These are phyloP conservation scores for Puccinia triticina DNA, from an alignment of 1,284 basidiomycete genomes.

Conservation along the genomic window DNA sequence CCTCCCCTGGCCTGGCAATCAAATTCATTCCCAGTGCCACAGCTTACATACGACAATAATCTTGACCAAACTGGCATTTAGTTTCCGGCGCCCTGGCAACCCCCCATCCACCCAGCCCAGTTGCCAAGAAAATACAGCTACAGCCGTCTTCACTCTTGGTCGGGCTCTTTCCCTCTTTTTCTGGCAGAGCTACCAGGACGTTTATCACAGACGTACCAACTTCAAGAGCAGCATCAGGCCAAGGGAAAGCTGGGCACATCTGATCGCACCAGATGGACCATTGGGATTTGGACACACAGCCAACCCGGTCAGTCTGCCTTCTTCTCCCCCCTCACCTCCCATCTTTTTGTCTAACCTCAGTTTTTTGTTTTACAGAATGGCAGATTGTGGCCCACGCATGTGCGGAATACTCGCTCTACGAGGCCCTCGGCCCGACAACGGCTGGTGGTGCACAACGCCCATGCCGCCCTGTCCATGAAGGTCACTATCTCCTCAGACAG, in stretches of 20 bases:
- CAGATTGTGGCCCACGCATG: slow-evolving; percentile 80
- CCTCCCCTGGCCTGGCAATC: too few species aligned
- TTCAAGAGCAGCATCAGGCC: slow-evolving; percentile 76
- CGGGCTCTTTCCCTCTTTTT: too few species aligned
- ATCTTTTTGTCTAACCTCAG: background rate
- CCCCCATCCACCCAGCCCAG: too few species aligned
- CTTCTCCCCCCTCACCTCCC: background rate
- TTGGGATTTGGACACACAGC: slow-evolving; percentile 63
- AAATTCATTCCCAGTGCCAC: too few species aligned
- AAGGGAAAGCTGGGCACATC: slow-evolving; percentile 54
- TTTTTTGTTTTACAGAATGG: slow-evolving; percentile 70
- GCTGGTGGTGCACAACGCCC: slow-evolving; percentile 74
- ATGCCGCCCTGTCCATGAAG: slow-evolving; percentile 70
- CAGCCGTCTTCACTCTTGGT: too few species aligned
- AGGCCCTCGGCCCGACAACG: slow-evolving; percentile 84
- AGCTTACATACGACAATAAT: too few species aligned
- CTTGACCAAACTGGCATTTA: too few species aligned
- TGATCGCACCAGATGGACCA: slow-evolving; percentile 61
- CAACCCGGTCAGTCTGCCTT: slow-evolving; percentile 58
- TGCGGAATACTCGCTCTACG: slow-evolving; percentile 81
- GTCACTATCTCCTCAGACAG: slow-evolving; percentile 79
- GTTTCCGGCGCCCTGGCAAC: too few species aligned
- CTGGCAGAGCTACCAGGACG: slow-evolving; percentile 77
- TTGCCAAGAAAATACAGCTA: too few species aligned
- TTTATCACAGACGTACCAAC: slow-evolving; percentile 71